Evolutionary conservation across 2,329 filamentous ascomycete species (phyloP), one percentile per base, ranked within the genome.

Genomic region (Triangularia setosa): DNA sequence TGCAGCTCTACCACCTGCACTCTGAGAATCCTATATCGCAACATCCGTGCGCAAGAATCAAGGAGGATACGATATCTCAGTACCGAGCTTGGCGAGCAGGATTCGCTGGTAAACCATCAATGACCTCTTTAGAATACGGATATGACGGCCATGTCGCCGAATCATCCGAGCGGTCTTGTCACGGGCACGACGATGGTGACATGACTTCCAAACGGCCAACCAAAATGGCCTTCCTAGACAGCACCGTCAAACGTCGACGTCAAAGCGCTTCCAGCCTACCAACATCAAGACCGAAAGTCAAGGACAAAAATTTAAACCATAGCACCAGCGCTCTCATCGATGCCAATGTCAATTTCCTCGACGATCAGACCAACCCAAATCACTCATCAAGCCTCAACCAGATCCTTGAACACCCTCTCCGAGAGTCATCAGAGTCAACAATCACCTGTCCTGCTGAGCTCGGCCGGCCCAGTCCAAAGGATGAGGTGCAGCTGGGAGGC

Each of bases 361-460:
- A 52, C 12, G 58, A 60, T 23, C 33, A 27, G 12, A 55, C 30
- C 58, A 30, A 28, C 16, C 14, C n/a, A 53, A 11, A 5, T 9
- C 23, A 7, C 4, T 4, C 23, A 4, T 27, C 52, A 16, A 23
- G 16, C 21, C 58, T 52, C 40, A 18, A 21, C 11, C 52, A 27
- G 16, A 55, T 27, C 4, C 12, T 14, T 27, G 52, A 25, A 27
- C 52, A 55, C 18, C 23, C 25, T 4, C 11, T 12, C 4, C 23
- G 52, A 16, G 52, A 55, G 23, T 60, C 58, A 23, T 40, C 33
- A 24, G 58, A 53, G 3, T 60, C 58, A 24, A 48, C n/a, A 12
- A 30, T 28, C 58, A 52, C 58, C 16, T 60, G 58, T 21, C 58
- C 58, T 6, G n/a, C 35, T 14, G 58, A 60, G 24, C 48, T 60